Evolutionary conservation across 2,329 filamentous ascomycete genomes (phyloP), one percentile per base, ranked within the genome.

Genomic region (Davidsoniella eucalypti): DNA sequence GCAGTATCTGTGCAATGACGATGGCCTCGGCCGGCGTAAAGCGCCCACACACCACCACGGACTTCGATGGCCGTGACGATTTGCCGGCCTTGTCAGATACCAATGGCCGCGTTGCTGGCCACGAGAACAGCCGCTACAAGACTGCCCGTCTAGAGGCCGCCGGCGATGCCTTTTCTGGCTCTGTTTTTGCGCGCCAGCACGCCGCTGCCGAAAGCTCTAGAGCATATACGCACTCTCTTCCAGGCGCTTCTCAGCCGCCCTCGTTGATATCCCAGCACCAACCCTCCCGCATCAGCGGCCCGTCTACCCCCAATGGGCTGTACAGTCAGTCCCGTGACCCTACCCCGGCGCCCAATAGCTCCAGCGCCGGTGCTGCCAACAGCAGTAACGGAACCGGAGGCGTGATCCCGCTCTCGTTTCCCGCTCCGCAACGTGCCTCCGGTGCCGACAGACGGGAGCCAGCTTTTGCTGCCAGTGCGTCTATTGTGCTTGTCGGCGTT

Each of bases 401-500:
- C 47, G 53, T 33, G 10, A 12, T 33, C 26, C 10, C 10, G 2
- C 26, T 9, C 26, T 33, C 26, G 7, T 33, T 33, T 33, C 26
- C 26, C 26, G 26, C 26, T 33, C 29, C 29, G 29, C 29, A 33
- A 12, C 29, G 29, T 33, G 8, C 29, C 1, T 33, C 58, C 56
- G 54, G 58, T 57, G 40, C 60, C 55, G 47, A 49, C 9, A 39
- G 41, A 18, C 25, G 17, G 10, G 49, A 40, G 23, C 49, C 49
- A 26, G 17, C 44, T 44, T 84, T 82, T 58, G 64, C 68, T 7
- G 61, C 69, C 8, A 72, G 83, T 66, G 78, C 80, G 2, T 86
- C 84, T 1, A 77, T 88, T 50, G 73, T 87, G 5, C 68, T 88
- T 16, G 73, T 84, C 18, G 84, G 84, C 2, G 78, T 86, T 51